Percentiles rank a stretch among this genome's conserved stretches.
These are phyloP conservation scores for Aspergillus glaucus DNA, from an alignment of 2,329 filamentous ascomycete genomes.

Conservation along the genomic window DNA sequence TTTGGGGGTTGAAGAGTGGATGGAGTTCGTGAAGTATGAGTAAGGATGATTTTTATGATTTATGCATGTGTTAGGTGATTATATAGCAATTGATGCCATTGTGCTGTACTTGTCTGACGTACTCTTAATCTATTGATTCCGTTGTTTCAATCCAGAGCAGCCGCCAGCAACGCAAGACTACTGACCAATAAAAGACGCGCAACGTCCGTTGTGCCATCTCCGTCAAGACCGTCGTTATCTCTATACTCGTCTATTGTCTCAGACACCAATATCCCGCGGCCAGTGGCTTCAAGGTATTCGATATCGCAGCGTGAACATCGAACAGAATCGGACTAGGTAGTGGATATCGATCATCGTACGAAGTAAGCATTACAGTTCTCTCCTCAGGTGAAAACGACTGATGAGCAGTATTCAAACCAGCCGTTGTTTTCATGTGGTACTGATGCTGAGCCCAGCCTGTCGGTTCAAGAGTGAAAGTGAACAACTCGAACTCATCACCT, in stretches of 20 bases:
- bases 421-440: not conserved
- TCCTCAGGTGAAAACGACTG: no score
- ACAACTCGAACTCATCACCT: not conserved
- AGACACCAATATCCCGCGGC: no score
- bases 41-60: not conserved
- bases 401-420: not conserved
- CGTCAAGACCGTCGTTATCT: no score
- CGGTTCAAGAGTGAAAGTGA: not conserved
- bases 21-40: not conserved
- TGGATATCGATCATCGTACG: not conserved
- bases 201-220: no score
- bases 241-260: no score
- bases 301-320: not conserved
- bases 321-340: not conserved
- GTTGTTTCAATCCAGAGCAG: no score
- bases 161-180: no score
- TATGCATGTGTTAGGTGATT: not conserved
- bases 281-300: not conserved
- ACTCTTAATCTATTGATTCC: no score
- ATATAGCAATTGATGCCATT: no score
- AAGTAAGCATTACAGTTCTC: not conserved
- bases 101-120: no score
- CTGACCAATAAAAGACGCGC: no score
- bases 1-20: slow-evolving; percentile 35
- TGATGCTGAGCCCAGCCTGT: not conserved